Conservation (phyloP, 176 grass and related monocot species). For the Paspalum notatum region DNA sequence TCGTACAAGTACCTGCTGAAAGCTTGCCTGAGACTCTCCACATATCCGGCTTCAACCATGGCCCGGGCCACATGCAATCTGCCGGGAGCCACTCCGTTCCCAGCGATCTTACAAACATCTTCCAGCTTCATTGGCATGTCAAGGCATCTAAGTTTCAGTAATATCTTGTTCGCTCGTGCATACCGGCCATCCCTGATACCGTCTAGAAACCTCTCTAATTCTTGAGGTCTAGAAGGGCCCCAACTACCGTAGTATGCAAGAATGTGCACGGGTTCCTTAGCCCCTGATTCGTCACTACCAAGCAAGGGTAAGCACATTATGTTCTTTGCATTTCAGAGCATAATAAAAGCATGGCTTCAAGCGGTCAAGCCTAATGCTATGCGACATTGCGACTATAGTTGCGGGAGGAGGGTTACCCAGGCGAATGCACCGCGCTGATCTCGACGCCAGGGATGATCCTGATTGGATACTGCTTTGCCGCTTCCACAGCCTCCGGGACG, state of each 20-base stretch:
- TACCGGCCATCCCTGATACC: slow-evolving; percentile 74
- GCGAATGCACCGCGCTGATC: slow-evolving; percentile 64
- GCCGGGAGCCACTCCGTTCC: slow-evolving; percentile 73
- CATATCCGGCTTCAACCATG: slow-evolving; percentile 84
- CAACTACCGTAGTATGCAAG: slow-evolving; percentile 71
- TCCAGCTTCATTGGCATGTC: slow-evolving; percentile 67
- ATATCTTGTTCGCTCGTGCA: slow-evolving; percentile 60
- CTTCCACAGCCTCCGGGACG: slow-evolving; percentile 59
- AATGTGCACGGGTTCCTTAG: slow-evolving; percentile 70
- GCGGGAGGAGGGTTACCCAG: slow-evolving; percentile 46
- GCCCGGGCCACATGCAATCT: slow-evolving; percentile 75
- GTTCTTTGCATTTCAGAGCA: too few species aligned
- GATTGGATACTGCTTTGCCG: slow-evolving; percentile 49
- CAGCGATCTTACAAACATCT: slow-evolving; percentile 64
- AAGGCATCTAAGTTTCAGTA: slow-evolving; percentile 62
- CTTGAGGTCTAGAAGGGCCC: slow-evolving; percentile 61
- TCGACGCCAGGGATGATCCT: slow-evolving; percentile 82
- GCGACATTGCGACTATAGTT: not conserved
- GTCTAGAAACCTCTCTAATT: slow-evolving; percentile 56
- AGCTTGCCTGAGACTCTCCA: slow-evolving; percentile 69
- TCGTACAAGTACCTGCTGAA: slow-evolving; percentile 80
- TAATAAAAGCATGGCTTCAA: not conserved
- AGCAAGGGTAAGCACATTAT: not conserved
- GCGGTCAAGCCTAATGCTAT: too few species aligned
- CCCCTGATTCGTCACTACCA: slow-evolving; percentile 48